Evolutionary conservation across 345 rosid genomes (phyloP).

Genomic region (Eucalyptus microcorys): DNA sequence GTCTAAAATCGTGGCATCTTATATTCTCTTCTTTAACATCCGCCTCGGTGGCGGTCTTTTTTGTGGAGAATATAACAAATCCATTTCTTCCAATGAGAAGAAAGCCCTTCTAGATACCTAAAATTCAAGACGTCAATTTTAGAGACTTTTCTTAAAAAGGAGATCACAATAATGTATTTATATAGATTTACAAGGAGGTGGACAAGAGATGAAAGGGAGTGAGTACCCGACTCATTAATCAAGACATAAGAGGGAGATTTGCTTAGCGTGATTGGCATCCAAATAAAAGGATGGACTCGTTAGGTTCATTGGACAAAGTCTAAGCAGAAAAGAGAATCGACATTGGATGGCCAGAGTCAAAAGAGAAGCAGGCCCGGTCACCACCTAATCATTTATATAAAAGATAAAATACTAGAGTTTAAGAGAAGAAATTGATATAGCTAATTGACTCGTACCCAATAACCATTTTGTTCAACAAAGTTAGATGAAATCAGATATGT

Average conservation of each 20-base stretch:
- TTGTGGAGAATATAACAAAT: neutral
- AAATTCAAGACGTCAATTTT: neutral
- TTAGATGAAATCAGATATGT: neutral
- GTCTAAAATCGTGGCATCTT: neutral
- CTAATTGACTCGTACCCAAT: neutral
- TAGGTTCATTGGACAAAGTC: neutral
- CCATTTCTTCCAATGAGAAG: neutral
- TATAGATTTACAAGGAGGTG: neutral
- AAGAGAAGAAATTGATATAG: neutral
- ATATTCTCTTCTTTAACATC: neutral
- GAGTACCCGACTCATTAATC: neutral
- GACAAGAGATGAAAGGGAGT: neutral
- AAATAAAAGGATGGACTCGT: neutral
- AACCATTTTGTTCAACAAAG: neutral
- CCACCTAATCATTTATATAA: neutral
- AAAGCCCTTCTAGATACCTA: neutral
- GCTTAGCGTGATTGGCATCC: neutral
- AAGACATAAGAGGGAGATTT: neutral
- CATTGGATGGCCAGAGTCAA: neutral
- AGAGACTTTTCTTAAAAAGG: neutral
- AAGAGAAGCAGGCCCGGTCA: neutral
- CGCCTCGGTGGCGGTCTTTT: neutral
- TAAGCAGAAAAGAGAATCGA: neutral
- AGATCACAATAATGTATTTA: neutral
- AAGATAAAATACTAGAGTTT: neutral